Evolutionary conservation across 331 rosid genomes (phyloP).

Genomic region (Telfairia occidentalis): DNA sequence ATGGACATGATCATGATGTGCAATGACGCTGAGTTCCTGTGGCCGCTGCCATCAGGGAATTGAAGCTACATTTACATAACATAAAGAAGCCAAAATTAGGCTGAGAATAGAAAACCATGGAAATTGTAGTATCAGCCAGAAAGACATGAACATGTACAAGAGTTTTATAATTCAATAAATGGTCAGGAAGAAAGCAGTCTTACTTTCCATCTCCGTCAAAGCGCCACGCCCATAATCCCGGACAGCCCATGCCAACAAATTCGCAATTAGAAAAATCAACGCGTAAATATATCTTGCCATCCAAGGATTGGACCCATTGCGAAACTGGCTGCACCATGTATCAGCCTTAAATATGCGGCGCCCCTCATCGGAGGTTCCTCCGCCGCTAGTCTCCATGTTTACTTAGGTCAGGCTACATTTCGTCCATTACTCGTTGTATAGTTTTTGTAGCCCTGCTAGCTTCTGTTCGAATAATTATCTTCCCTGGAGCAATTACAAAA

Average conservation of each 20-base stretch:
- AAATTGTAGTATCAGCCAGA: not conserved
- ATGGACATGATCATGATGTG: no score
- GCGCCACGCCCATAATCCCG: constrained; percentile 57
- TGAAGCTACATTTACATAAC: not conserved
- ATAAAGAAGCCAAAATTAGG: not conserved
- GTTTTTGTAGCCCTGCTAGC: not conserved
- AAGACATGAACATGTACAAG: not conserved
- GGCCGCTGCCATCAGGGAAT: no score
- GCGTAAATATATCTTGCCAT: constrained; percentile 92
- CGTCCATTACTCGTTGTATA: constrained; percentile 5
- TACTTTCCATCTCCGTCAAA: constrained; percentile 54
- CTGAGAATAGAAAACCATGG: not conserved
- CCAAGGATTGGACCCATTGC: constrained; percentile 79
- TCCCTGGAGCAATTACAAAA: constrained; percentile 6
- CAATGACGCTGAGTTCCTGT: no score
- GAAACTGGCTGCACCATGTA: constrained; percentile 69
- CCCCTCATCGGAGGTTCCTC: constrained; percentile 19
- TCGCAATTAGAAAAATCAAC: constrained; percentile 51
- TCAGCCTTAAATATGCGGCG: constrained; percentile 20
- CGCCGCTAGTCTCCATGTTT: constrained; percentile 42
- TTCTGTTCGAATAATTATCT: not conserved
- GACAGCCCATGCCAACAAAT: constrained; percentile 80
- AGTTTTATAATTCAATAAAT: not conserved
- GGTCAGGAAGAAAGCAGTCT: constrained; percentile 15
- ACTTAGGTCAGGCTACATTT: constrained; percentile 18